phyloP scores from a whole-genome alignment of 2,329 filamentous ascomycete species.

The Celoporthe dispersa region DNA sequence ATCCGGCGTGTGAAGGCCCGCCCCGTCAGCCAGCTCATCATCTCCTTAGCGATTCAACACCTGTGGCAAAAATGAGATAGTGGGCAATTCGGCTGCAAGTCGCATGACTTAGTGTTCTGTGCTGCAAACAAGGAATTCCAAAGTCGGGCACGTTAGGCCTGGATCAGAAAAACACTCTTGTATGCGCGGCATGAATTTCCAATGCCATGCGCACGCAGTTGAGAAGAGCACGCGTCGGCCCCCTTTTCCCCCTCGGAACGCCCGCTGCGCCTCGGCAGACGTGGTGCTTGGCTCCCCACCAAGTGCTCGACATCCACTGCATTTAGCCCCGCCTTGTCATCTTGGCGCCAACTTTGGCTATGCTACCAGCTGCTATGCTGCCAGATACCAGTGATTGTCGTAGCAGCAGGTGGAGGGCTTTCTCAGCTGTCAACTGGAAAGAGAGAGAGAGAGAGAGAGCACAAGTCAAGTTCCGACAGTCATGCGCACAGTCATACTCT shows the following conservation, averaged over 20 bases:
- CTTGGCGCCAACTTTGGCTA: not conserved
- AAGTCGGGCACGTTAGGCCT: not conserved
- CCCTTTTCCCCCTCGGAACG: not conserved
- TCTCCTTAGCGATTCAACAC: not conserved
- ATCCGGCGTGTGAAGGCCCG: not conserved
- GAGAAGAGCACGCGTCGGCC: not conserved
- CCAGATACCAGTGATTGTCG: not conserved
- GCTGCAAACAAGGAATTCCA: not conserved
- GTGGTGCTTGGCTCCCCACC: slow-evolving; percentile 4
- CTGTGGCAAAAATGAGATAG: not conserved
- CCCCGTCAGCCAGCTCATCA: not conserved
- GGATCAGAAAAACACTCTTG: not conserved
- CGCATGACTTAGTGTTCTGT: not conserved
- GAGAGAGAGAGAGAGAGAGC: not conserved
- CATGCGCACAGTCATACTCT: slow-evolving; percentile 1
- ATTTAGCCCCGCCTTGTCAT: not conserved
- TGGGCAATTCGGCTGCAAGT: too few relatives aligned
- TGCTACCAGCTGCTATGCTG: not conserved
- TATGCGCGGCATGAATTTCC: not conserved
- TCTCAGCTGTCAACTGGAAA: not conserved
- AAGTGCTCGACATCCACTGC: not conserved
- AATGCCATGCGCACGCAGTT: not conserved
- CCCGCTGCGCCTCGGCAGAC: slow-evolving; percentile 1
- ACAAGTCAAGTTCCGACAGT: not conserved
- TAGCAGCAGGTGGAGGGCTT: not conserved